These are phyloP conservation scores for Theobroma cacao DNA, from an alignment of 345 rosid genomes.

Conservation along the genomic window DNA sequence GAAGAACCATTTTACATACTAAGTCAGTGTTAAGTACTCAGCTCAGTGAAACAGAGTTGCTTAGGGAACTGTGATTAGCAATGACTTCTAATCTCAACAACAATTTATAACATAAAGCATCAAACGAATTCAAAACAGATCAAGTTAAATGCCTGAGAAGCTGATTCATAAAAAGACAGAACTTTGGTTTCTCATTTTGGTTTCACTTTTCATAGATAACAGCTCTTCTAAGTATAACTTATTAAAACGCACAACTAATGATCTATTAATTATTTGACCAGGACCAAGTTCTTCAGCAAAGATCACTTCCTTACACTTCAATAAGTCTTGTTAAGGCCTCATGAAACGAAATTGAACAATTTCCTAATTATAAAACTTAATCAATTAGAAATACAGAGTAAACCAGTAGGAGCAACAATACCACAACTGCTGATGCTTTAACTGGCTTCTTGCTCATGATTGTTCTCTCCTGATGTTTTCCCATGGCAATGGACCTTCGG, in stretches of 20 bases:
- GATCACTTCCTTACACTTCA: not conserved
- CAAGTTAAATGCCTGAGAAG: not conserved
- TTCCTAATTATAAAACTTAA: not conserved
- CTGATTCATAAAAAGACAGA: not conserved
- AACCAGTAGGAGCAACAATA: constrained; percentile 15
- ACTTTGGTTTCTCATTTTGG: not conserved
- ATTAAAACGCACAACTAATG: not conserved
- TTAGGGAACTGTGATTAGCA: not conserved
- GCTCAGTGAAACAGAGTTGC: not conserved
- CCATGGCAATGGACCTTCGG: constrained; percentile 28
- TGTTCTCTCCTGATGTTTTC: constrained; percentile 37
- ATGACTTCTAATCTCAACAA: not conserved
- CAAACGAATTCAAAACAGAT: not conserved
- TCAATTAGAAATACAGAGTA: not conserved
- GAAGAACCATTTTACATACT: not conserved
- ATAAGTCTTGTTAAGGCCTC: not conserved
- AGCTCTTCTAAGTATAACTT: not conserved
- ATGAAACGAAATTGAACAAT: not conserved
- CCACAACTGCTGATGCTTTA: constrained; percentile 37
- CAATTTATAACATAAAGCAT: not conserved
- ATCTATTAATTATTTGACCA: not conserved
- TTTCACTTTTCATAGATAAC: not conserved
- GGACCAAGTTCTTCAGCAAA: not conserved
- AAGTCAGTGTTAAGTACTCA: not conserved
- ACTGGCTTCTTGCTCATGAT: constrained; percentile 28